Base-by-base conservation (phyloP, 768 basidiomycete species). In the Jaapia argillacea region DNA sequence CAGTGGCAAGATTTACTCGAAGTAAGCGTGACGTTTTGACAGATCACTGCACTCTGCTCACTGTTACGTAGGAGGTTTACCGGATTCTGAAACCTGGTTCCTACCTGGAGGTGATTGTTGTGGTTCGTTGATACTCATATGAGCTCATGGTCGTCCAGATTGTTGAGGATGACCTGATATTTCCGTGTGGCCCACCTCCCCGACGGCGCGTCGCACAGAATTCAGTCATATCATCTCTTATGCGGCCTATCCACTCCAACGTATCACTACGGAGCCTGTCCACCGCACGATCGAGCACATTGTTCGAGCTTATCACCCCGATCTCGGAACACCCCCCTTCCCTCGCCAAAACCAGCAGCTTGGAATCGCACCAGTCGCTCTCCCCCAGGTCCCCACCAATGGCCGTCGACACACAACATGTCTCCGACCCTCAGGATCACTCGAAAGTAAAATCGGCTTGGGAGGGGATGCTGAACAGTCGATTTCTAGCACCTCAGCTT, bases 151-250 rank as follows among this genome's bases (percentile, higher is more conserved):
- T n/a, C n/a, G 7, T 24, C 5, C 41, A 85, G 83, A 65, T 85
- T 6, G 71, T 85, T 27, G 84, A 85, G 56, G 84, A 87, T 46
- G 82, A 85, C 53, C 67, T 78, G 5, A 67, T 84, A 38, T 86
- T 86, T 54, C 84, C 84, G 5, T 75, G 68, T 46, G 56, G 59
- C n/a, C 58, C 55, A 13, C 40, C 48, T 45, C 41, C 55, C 43
- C n/a, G 49, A 40, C 22, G 28, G 42, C 13, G 48, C 28, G 10
- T 10, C 16, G 10, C 10, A 10, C 28, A 33, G 28, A 10, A 10
- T 16, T 33, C 28, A 33, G 28, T 16, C 38, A 48, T 48, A 40
- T 44, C 53, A 38, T 22, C 58, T 57, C 20, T 37, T 51, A 39
- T 47, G 18, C 13, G 40, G 40, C 6, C 42, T 40, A 28, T 20